These are phyloP conservation scores for Mycocentrospora acerina DNA, from an alignment of 2,329 filamentous ascomycete species.

Conservation along the genomic window DNA sequence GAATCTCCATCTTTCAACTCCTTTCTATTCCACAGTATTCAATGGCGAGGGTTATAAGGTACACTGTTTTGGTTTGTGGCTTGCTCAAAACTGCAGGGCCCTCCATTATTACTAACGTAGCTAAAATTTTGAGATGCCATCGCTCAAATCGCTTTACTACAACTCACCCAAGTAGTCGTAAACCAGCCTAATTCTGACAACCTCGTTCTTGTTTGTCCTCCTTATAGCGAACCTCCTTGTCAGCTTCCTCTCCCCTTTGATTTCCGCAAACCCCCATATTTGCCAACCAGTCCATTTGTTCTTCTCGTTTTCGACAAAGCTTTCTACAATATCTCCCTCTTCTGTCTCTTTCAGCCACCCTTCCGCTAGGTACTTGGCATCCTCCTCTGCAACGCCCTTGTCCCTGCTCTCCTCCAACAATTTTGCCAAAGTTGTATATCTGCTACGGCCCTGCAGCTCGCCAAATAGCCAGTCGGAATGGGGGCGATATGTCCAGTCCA, in stretches of 20 bases:
- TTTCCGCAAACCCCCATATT: constrained; percentile 36
- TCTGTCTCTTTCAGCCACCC: constrained; percentile 33
- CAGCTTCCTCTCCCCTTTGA: constrained; percentile 34
- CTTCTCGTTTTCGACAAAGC: constrained; percentile 34
- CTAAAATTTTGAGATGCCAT: no score
- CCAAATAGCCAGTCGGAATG: constrained; percentile 84
- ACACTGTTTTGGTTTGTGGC: no score
- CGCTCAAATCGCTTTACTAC: constrained; percentile 4
- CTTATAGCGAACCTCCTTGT: constrained; percentile 36
- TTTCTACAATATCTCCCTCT: constrained; percentile 38
- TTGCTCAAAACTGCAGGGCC: no score
- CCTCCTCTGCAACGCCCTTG: constrained; percentile 21
- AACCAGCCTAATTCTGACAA: constrained; percentile 31
- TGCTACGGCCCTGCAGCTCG: constrained; percentile 61
- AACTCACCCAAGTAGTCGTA: constrained; percentile 37
- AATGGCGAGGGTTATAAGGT: no score
- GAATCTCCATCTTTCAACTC: no score
- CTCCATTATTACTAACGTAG: no score
- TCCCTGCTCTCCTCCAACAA: constrained; percentile 24
- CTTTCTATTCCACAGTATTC: no score
- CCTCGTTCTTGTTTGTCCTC: constrained; percentile 33
- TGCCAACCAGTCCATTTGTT: constrained; percentile 42
- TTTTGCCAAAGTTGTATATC: constrained; percentile 46
- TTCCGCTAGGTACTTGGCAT: constrained; percentile 24
- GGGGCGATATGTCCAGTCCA: constrained; percentile 62